These are phyloP conservation scores for Triticum timopheevii DNA, from an alignment of 176 grass and related monocot species.

Conservation along the genomic window DNA sequence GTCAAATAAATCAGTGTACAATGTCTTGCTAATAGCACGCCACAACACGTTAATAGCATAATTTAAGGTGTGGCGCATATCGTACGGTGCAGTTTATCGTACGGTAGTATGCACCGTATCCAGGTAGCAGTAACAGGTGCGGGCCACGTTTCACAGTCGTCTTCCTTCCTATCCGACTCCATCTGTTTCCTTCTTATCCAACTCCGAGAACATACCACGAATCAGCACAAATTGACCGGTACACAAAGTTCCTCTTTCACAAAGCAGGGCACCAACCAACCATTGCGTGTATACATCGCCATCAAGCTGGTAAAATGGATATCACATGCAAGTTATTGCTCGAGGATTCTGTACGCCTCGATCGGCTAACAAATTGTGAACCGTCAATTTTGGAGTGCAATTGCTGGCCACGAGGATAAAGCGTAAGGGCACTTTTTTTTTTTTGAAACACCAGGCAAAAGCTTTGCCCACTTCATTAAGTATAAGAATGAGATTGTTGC, in stretches of 20 bases:
- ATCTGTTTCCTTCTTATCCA: slow-evolving; percentile 23
- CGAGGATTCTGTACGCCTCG: background rate
- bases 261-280: slow-evolving; percentile 10
- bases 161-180: slow-evolving; percentile 10
- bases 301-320: background rate
- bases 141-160: background rate
- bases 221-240: background rate
- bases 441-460: too few relatives aligned
- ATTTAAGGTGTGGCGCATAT: too few relatives aligned
- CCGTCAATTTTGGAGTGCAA: background rate
- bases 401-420: slow-evolving; percentile 16
- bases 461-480: too few relatives aligned
- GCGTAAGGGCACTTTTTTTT: background rate
- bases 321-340: background rate
- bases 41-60: too few relatives aligned
- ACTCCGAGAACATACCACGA: background rate
- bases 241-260: background rate
- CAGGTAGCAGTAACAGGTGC: background rate
- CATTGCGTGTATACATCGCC: slow-evolving; percentile 7
- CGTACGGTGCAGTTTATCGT: background rate
- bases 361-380: background rate
- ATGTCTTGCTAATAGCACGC: too few relatives aligned
- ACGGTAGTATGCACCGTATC: background rate
- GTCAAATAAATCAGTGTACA: too few relatives aligned
- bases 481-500: too few relatives aligned